Conservation (phyloP, 1,284 basidiomycete species). For the Malassezia globosa region DNA sequence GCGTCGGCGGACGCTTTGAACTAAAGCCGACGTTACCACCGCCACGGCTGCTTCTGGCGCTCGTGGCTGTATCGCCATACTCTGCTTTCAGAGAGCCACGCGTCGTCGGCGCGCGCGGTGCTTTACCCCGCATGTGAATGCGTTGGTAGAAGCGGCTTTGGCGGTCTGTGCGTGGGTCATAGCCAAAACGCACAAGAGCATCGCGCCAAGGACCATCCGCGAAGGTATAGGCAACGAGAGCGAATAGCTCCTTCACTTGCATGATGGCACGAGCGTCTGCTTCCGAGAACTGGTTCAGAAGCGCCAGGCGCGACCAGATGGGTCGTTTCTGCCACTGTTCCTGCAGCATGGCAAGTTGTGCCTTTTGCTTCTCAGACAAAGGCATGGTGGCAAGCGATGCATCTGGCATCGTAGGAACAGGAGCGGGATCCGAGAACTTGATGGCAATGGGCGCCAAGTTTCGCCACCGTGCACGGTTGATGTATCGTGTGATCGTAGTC, state of each 20-base stretch:
- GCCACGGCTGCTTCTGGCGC: neutral
- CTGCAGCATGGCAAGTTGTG: slow-evolving; percentile 11
- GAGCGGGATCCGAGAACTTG: slow-evolving; percentile 6
- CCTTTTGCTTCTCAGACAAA: slow-evolving; percentile 4
- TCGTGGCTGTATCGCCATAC: slow-evolving; percentile 2
- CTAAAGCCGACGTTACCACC: too few species aligned
- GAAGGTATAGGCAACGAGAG: slow-evolving; percentile 63
- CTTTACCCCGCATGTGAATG: slow-evolving; percentile 21
- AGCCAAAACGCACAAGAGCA: slow-evolving; percentile 70
- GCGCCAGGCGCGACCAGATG: slow-evolving; percentile 72
- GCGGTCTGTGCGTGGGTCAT: slow-evolving; percentile 69
- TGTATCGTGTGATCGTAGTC: slow-evolving; percentile 7
- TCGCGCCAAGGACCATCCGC: slow-evolving; percentile 89
- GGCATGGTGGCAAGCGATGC: neutral
- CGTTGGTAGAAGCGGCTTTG: slow-evolving; percentile 55
- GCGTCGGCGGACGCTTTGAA: slow-evolving; percentile 51
- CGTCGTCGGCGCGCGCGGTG: slow-evolving; percentile 5
- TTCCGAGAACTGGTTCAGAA: slow-evolving; percentile 69
- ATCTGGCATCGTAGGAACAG: slow-evolving; percentile 4
- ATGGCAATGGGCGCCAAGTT: slow-evolving; percentile 15
- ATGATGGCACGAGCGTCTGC: slow-evolving; percentile 59
- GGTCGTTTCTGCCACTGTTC: slow-evolving; percentile 57
- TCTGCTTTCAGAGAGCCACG: slow-evolving; percentile 7
- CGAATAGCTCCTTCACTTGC: slow-evolving; percentile 51
- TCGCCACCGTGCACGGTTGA: slow-evolving; percentile 17